phyloP scores from a whole-genome alignment of 139 green algal genomes.

The Coelastrella sp. region DNA sequence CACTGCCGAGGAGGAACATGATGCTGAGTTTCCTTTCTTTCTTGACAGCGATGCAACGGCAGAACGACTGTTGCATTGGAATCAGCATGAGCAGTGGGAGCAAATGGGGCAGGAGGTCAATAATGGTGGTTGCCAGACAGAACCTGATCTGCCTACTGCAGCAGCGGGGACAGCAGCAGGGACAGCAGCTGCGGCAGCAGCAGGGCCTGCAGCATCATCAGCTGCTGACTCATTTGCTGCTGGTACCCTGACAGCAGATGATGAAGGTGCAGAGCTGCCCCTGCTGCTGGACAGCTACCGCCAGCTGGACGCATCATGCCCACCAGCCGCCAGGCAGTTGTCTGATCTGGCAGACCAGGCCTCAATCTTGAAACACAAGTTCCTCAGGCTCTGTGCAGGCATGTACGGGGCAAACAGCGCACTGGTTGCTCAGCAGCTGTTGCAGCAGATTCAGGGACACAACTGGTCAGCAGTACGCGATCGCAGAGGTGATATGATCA shows the following conservation, averaged over 20 bases:
- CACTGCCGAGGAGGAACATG: no score
- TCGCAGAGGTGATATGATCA: background rate
- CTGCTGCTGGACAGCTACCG: background rate
- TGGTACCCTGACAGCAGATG: background rate
- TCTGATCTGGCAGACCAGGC: background rate
- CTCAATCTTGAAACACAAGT: background rate
- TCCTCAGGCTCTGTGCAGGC: background rate
- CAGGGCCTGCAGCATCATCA: background rate
- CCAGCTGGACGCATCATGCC: background rate
- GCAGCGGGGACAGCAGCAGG: background rate
- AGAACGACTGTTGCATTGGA: no score
- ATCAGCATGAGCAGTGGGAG: background rate
- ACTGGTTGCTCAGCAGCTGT: background rate
- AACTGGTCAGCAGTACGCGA: background rate
- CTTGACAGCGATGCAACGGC: no score
- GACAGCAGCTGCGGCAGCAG: background rate
- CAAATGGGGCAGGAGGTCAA: background rate
- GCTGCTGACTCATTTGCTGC: background rate
- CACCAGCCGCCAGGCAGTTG: background rate
- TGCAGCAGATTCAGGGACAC: background rate
- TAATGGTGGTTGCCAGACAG: background rate
- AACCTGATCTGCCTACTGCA: background rate
- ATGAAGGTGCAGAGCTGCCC: background rate
- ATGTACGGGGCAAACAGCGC: conserved; percentile 1
- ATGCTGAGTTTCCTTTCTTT: no score